Percentiles rank a stretch among this genome's conserved stretches.
phyloP scores from a whole-genome alignment of 2,329 filamentous ascomycete genomes.

The Aspergillus luchuensis region DNA sequence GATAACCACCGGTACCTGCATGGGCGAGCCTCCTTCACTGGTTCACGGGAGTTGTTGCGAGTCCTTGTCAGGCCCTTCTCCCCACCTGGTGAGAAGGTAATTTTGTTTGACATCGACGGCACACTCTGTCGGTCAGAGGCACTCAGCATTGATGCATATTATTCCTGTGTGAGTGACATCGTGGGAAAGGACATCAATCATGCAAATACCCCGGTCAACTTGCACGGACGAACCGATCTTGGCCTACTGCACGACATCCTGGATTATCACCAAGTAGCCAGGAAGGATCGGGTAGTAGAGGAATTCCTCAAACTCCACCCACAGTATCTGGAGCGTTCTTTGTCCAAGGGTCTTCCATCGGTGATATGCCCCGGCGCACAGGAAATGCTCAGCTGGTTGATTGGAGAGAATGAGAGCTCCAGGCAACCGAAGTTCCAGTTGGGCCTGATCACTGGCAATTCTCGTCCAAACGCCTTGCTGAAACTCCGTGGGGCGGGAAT shows the following conservation, averaged over 20 bases:
- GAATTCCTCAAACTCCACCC: slow-evolving; percentile 14
- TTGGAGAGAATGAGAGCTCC: background rate
- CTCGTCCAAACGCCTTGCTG: slow-evolving; percentile 15
- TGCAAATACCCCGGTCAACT: slow-evolving; percentile 16
- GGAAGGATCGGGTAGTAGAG: slow-evolving; percentile 6
- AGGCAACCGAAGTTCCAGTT: slow-evolving; percentile 4
- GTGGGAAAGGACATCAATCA: slow-evolving; percentile 15
- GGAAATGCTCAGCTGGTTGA: slow-evolving; percentile 14
- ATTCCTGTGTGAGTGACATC: slow-evolving; percentile 16
- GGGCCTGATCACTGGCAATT: slow-evolving; percentile 18
- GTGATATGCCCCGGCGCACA: slow-evolving; percentile 8
- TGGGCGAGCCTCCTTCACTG: slow-evolving; percentile 14
- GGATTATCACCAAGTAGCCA: slow-evolving; percentile 11
- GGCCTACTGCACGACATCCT: slow-evolving; percentile 16
- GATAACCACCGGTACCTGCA: slow-evolving; percentile 19
- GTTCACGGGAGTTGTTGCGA: slow-evolving; percentile 15
- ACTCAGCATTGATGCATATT: slow-evolving; percentile 19
- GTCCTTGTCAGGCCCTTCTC: slow-evolving; percentile 12
- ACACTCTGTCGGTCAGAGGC: slow-evolving; percentile 19
- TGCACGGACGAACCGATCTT: slow-evolving; percentile 18
- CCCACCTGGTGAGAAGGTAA: slow-evolving; percentile 1
- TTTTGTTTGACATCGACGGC: slow-evolving; percentile 19
- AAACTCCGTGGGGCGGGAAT: slow-evolving; percentile 15
- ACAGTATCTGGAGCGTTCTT: slow-evolving; percentile 14
- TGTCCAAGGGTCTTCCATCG: slow-evolving; percentile 9